phyloP scores from a whole-genome alignment of 1,139 yeast species.

The Blastobotrys malaysiensis region DNA sequence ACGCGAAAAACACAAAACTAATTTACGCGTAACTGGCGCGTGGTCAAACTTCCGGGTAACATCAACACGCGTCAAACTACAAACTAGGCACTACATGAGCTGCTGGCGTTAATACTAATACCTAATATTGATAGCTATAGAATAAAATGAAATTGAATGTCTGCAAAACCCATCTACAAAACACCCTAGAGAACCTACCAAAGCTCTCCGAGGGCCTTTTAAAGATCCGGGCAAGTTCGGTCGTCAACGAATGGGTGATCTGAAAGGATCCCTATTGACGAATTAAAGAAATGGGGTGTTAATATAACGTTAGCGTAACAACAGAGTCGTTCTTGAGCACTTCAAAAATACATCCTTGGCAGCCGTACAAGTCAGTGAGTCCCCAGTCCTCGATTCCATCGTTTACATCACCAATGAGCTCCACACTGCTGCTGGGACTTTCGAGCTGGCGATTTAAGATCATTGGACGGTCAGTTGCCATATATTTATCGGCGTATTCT shows the following conservation, averaged over 20 bases:
- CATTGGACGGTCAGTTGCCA: constrained; percentile 21
- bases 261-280: too few species aligned
- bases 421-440: constrained; percentile 28
- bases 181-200: not conserved
- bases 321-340: constrained; percentile 25
- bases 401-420: constrained; percentile 24
- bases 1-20: not conserved
- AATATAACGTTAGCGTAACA: constrained; percentile 25
- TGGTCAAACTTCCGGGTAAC: not conserved
- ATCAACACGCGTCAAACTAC: too few species aligned
- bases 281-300: not conserved
- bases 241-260: too few species aligned
- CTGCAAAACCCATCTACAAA: not conserved
- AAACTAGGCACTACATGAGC: too few species aligned
- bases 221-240: too few species aligned
- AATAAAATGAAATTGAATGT: not conserved
- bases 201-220: too few species aligned
- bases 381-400: constrained; percentile 26
- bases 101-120: too few species aligned
- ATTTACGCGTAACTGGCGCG: not conserved
- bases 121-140: not conserved
- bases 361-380: constrained; percentile 26
- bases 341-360: constrained; percentile 26
- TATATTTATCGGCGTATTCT: constrained; percentile 12
- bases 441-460: constrained; percentile 26